Conservation (phyloP, 192 early-diverging fungal species). For the Backusella tuberculispora region DNA sequence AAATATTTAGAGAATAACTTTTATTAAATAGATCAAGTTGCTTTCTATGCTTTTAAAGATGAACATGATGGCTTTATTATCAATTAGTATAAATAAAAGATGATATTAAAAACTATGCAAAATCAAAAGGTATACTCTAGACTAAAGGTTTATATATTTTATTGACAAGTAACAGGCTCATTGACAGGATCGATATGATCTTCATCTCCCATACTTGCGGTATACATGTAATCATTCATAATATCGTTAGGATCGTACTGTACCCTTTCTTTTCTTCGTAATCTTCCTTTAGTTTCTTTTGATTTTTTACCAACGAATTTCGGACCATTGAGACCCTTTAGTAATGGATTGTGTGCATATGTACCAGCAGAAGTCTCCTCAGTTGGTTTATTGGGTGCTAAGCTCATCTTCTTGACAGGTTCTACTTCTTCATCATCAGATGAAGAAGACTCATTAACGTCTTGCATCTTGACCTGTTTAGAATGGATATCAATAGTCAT, state of each 20-base stretch:
- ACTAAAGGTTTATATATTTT: neutral
- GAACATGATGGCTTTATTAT: no score
- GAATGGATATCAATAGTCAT: slow-evolving; percentile 55
- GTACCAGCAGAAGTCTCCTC: slow-evolving; percentile 37
- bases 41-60: no score
- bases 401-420: neutral
- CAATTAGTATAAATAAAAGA: no score
- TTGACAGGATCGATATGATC: slow-evolving; percentile 13
- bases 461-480: slow-evolving; percentile 48
- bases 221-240: slow-evolving; percentile 23
- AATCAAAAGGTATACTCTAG: no score
- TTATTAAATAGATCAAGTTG: no score
- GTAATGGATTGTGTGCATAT: slow-evolving; percentile 39
- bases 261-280: slow-evolving; percentile 12
- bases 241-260: slow-evolving; percentile 20
- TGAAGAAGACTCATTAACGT: slow-evolving; percentile 26
- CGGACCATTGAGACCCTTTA: slow-evolving; percentile 31
- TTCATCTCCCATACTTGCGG: slow-evolving; percentile 29
- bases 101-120: no score
- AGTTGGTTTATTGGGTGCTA: neutral
- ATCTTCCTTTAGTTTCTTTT: slow-evolving; percentile 10
- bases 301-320: slow-evolving; percentile 26
- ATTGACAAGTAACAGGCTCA: slow-evolving; percentile 19
- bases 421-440: slow-evolving; percentile 40
- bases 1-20: no score